Conservation (phyloP, 192 early-diverging fungal genomes). For the Coemansia umbellata region DNA sequence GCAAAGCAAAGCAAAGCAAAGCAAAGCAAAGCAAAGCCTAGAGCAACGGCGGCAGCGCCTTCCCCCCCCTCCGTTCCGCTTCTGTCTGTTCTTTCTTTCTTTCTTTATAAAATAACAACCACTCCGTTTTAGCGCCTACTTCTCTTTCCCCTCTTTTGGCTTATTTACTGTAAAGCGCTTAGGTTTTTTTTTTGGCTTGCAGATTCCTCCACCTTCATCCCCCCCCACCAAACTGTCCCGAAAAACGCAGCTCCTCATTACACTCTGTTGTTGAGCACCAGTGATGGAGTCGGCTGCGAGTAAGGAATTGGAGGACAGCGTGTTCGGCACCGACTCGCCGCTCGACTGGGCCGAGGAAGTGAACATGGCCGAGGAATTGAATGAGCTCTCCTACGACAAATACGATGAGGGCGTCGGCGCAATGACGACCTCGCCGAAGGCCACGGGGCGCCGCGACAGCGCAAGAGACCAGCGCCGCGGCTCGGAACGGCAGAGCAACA, state of each 20-base stretch:
- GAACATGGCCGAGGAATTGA: constrained; percentile 21
- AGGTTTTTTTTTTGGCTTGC: no score
- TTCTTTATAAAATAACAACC: no score
- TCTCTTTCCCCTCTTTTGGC: no score
- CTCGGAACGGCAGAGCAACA: constrained; percentile 4
- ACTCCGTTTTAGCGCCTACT: no score
- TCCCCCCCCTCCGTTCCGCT: background rate
- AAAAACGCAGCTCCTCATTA: no score
- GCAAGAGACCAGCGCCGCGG: constrained; percentile 4
- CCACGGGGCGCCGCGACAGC: constrained; percentile 1
- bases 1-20: background rate
- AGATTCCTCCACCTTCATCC: no score
- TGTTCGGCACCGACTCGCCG: constrained; percentile 38
- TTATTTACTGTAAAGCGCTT: no score
- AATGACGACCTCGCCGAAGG: constrained; percentile 14
- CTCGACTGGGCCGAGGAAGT: constrained; percentile 52
- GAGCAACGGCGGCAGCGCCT: background rate
- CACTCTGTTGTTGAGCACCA: no score
- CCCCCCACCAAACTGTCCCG: no score
- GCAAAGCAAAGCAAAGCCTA: background rate
- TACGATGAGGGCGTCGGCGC: constrained; percentile 12
- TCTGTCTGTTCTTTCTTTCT: background rate
- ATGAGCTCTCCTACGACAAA: constrained; percentile 5
- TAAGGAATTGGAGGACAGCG: constrained; percentile 49
- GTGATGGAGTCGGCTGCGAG: constrained; percentile 39